Conservation (phyloP, 2,329 filamentous ascomycete genomes). For the Coleophoma cylindrospora region DNA sequence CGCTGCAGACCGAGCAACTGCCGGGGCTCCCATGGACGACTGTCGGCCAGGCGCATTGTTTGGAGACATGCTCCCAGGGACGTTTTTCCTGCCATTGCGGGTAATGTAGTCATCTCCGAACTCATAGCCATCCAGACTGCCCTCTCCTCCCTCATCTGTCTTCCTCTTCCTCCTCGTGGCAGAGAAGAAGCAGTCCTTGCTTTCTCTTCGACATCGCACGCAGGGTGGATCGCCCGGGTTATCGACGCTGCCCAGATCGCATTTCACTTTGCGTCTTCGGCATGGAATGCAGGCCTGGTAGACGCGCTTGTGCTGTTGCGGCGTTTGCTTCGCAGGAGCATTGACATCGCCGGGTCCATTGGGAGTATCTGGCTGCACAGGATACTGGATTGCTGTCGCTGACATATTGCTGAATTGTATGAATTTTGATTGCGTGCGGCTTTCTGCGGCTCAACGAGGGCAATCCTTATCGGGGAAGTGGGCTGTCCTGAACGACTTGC, state of each 20-base stretch:
- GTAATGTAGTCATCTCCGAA: constrained; percentile 58
- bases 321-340: constrained; percentile 6
- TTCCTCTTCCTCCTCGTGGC: constrained; percentile 91
- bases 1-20: constrained; percentile 26
- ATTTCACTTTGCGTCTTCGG: constrained; percentile 48
- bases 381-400: constrained; percentile 11
- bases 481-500: not conserved
- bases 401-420: constrained; percentile 10
- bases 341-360: constrained; percentile 11
- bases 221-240: constrained; percentile 93
- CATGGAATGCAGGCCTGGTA: constrained; percentile 45
- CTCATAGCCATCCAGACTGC: constrained; percentile 37
- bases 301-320: constrained; percentile 27
- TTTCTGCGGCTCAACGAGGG: not conserved
- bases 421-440: not conserved
- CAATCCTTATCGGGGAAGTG: not conserved
- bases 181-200: constrained; percentile 96
- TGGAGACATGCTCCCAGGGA: constrained; percentile 34
- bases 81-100: constrained; percentile 68
- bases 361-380: constrained; percentile 10
- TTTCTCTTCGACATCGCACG: constrained; percentile 87
- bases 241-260: constrained; percentile 70
- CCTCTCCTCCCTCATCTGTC: constrained; percentile 49
- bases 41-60: constrained; percentile 17
- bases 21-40: constrained; percentile 28